Evolutionary conservation across 2,329 filamentous ascomycete genomes (phyloP).

Genomic region (Karstenula rhodostoma): DNA sequence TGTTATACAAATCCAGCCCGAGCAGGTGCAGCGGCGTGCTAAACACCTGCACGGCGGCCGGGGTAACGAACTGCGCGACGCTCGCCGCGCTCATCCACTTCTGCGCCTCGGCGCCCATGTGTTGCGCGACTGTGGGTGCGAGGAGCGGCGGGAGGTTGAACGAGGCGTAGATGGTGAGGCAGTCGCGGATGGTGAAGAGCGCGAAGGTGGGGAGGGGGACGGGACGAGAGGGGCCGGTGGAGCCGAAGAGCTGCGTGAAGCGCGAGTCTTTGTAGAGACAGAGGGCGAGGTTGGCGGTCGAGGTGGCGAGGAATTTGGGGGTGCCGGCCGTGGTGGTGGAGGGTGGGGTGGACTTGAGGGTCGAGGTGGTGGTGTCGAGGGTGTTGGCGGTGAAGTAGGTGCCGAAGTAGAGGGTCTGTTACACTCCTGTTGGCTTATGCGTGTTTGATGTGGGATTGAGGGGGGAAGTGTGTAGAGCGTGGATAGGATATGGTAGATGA

Average conservation of each 20-base stretch:
- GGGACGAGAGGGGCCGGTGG: constrained; percentile 52
- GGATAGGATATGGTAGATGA: neutral
- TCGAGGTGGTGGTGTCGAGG: constrained; percentile 81
- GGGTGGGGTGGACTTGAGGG: constrained; percentile 63
- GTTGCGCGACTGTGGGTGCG: constrained; percentile 68
- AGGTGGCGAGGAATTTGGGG: constrained; percentile 82
- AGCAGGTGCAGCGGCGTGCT: constrained; percentile 86
- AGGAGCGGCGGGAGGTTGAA: constrained; percentile 89
- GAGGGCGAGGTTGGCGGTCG: constrained; percentile 81
- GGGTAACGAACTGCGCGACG: constrained; percentile 80
- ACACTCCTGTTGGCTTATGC: neutral
- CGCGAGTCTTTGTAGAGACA: constrained; percentile 90
- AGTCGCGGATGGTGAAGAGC: constrained; percentile 84
- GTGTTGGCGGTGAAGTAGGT: constrained; percentile 91
- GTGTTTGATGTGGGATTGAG: neutral
- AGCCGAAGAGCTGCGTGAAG: constrained; percentile 83
- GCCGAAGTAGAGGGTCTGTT: constrained; percentile 75
- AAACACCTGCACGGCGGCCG: constrained; percentile 78
- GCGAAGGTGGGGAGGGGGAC: constrained; percentile 76
- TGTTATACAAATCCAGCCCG: constrained; percentile 86
- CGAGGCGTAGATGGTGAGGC: constrained; percentile 86
- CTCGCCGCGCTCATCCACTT: constrained; percentile 59
- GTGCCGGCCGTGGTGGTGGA: constrained; percentile 74
- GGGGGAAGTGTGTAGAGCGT: neutral
- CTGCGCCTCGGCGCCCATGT: constrained; percentile 54